phyloP scores from a whole-genome alignment of 2,329 filamentous ascomycete genomes.

The Calonectria multiphialidica region DNA sequence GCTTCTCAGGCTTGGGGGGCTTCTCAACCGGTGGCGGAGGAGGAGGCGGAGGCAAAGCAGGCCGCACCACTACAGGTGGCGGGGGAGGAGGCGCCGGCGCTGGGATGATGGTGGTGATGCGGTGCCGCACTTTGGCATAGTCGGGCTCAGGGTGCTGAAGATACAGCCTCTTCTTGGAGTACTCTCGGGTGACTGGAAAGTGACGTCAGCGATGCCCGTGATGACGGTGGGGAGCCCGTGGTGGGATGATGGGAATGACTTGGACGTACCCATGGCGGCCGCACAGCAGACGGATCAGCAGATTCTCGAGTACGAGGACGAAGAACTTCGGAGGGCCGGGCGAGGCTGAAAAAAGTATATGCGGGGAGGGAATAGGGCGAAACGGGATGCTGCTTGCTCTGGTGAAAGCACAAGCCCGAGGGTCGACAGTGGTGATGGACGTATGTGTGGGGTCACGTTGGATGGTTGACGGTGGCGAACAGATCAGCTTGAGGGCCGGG shows the following conservation, averaged over 20 bases:
- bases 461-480: constrained; percentile 16
- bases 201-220: constrained; percentile 40
- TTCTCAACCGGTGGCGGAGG: constrained; percentile 27
- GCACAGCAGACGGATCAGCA: not conserved
- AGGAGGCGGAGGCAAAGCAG: constrained; percentile 41
- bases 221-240: constrained; percentile 9
- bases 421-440: constrained; percentile 20
- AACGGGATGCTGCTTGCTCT: not conserved
- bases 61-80: constrained; percentile 32
- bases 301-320: constrained; percentile 19
- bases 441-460: constrained; percentile 26
- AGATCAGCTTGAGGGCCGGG: constrained; percentile 9
- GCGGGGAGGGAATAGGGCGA: not conserved
- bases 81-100: constrained; percentile 47
- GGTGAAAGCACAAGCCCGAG: not conserved
- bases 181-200: constrained; percentile 43
- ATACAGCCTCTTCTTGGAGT: constrained; percentile 58
- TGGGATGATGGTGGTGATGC: constrained; percentile 55
- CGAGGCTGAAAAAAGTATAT: not conserved
- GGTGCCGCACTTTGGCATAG: constrained; percentile 49
- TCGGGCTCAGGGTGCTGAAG: constrained; percentile 55
- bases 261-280: constrained; percentile 40
- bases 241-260: constrained; percentile 11
- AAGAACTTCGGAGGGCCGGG: not conserved
- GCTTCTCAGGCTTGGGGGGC: constrained; percentile 25